Evolutionary conservation across 2,329 filamentous ascomycete genomes (phyloP), one percentile per base, ranked within the genome.

Genomic region (Didymella arachidicola): DNA sequence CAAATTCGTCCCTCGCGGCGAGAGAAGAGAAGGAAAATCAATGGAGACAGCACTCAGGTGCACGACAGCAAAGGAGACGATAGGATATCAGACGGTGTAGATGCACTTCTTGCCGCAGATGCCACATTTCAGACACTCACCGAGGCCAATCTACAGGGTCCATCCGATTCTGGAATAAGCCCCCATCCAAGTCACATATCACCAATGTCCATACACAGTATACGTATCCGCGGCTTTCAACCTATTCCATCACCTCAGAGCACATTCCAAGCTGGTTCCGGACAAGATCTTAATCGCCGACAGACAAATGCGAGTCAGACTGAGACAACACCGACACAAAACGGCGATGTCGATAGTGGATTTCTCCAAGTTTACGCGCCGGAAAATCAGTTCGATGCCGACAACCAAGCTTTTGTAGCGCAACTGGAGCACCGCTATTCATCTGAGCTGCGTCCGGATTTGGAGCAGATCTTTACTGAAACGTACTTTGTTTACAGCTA

Each of bases 401-500:
- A 36, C 16, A 36, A 36, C 7, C 32, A 36, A 14, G 32, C 32
- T 6, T 36, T 36, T 36, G 32, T 36, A 1, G 32, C 32, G 16
- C 32, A 36, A 36, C n/a, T 36, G 16, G 32, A 36, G 16, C 32
- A 36, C 6, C 32, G 32, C 16, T 36, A 36, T n/a, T 36, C 32
- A 36, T 36, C 32, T 14, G 32, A 36, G 32, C 32, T 36, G 32
- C 53, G 55, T 30, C 64, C 66, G 2, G 66, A 68, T 46, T 49
- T 68, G 19, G 58, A 67, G 42, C 59, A 67, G 19, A 67, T 65
- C 1, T 68, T 67, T 22, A 64, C 62, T 16, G 66, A 68, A 11
- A 67, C 63, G 0, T 68, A 67, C 42, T 68, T 67, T 18, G 38
- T 58, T 19, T 68, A 64, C 46, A 67, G 61, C 48, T 68, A 68